Evolutionary conservation across 495 filamentous ascomycete genomes (phyloP).

Genomic region (Chaetomidium leptoderma): DNA sequence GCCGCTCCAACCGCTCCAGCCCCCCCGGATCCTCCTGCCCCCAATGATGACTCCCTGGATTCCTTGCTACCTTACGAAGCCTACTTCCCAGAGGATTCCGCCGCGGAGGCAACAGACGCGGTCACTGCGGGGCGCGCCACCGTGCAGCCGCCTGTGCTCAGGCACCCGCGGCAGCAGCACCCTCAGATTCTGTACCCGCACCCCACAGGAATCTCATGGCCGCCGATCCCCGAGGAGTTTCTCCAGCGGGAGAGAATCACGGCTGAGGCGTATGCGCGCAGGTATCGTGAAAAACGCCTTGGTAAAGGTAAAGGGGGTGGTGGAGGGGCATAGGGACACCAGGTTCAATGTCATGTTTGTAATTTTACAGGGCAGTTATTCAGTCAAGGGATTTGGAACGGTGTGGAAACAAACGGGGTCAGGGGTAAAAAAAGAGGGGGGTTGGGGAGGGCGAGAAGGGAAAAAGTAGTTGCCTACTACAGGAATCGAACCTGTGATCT

Average conservation of each 20-base stretch:
- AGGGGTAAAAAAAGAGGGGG: neutral
- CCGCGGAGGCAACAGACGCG: too few species aligned
- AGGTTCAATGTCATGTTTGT: too few species aligned
- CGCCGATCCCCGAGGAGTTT: neutral
- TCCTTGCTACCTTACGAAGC: too few species aligned
- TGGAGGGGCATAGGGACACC: neutral
- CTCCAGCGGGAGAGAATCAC: neutral
- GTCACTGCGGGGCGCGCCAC: neutral
- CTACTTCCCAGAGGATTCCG: too few species aligned
- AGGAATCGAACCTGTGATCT: constrained; percentile 35
- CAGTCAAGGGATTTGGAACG: too few species aligned
- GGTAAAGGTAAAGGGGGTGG: neutral
- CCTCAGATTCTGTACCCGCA: too few species aligned
- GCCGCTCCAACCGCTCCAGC: too few species aligned
- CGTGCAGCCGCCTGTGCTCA: neutral
- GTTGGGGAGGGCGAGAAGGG: neutral
- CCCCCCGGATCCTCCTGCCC: too few species aligned
- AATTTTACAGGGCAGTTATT: too few species aligned
- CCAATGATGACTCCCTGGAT: neutral
- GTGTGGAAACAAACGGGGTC: neutral
- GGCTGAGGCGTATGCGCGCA: neutral
- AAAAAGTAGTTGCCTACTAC: constrained; percentile 27
- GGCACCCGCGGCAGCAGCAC: too few species aligned
- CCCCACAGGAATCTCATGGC: too few species aligned
- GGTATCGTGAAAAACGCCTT: neutral